Percentiles rank a stretch among this genome's conserved stretches.
phyloP scores from a whole-genome alignment of 1,284 basidiomycete species.

The Apiotrichum porosum region DNA sequence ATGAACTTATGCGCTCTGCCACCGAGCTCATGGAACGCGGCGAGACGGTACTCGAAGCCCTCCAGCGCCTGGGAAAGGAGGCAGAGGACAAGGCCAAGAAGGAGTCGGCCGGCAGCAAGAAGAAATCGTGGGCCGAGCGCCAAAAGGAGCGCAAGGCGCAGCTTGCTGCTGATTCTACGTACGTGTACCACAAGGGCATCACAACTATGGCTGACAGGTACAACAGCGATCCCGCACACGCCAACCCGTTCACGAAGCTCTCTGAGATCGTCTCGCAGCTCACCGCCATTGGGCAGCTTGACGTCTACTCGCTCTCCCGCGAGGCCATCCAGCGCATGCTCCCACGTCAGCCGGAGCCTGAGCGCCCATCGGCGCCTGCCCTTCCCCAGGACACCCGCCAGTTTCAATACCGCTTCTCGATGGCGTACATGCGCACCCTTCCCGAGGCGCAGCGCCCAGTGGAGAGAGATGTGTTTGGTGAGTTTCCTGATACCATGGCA shows the following conservation, averaged over 20 bases:
- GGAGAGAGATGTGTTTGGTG: slow-evolving; percentile 48
- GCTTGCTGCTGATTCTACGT: slow-evolving; percentile 50
- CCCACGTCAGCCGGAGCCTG: slow-evolving; percentile 20
- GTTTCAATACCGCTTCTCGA: slow-evolving; percentile 49
- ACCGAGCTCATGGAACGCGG: slow-evolving; percentile 73
- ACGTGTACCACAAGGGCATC: no score
- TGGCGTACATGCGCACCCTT: slow-evolving; percentile 41
- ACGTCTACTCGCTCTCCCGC: slow-evolving; percentile 48
- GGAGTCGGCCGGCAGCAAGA: slow-evolving; percentile 36
- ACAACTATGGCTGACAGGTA: slow-evolving; percentile 22
- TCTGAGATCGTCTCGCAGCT: slow-evolving; percentile 45
- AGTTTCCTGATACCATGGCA: slow-evolving; percentile 9
- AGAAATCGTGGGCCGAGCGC: slow-evolving; percentile 47
- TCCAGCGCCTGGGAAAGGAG: slow-evolving; percentile 75
- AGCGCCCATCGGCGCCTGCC: slow-evolving; percentile 1
- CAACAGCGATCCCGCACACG: slow-evolving; percentile 24
- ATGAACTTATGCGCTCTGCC: slow-evolving; percentile 63
- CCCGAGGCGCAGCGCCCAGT: slow-evolving; percentile 46
- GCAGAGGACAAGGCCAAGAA: slow-evolving; percentile 57
- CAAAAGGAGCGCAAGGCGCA: slow-evolving; percentile 49
- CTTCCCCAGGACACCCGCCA: slow-evolving; percentile 32
- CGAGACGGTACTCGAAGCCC: slow-evolving; percentile 82
- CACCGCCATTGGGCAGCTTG: slow-evolving; percentile 44
- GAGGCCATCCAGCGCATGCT: slow-evolving; percentile 49
- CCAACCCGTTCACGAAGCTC: slow-evolving; percentile 46